Conservation (phyloP, 2,329 filamentous ascomycete genomes). For the Bipolaris victoriae region DNA sequence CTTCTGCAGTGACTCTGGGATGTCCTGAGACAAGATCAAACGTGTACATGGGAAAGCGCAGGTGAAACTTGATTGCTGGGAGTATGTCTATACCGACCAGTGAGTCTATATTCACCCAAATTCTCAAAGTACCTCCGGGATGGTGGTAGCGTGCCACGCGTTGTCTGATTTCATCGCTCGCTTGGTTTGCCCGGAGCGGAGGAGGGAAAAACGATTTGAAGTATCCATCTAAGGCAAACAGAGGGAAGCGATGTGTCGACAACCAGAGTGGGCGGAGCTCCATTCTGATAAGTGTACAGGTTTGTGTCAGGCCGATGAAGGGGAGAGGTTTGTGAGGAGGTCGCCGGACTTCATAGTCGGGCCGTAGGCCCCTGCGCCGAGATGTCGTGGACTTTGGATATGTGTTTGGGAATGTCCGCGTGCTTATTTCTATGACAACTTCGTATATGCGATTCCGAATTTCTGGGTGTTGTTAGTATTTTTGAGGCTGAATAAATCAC, state of each 20-base stretch:
- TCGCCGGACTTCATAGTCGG: neutral
- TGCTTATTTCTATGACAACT: constrained; percentile 15
- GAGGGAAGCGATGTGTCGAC: constrained; percentile 25
- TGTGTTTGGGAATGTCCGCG: constrained; percentile 24
- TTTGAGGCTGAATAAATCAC: neutral
- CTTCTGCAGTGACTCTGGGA: too few relatives aligned
- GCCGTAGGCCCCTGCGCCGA: neutral
- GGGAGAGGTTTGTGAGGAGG: constrained; percentile 15
- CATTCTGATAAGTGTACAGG: constrained; percentile 27
- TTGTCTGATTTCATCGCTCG: neutral
- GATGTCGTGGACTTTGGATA: neutral
- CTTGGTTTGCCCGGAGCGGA: neutral
- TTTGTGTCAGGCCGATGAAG: constrained; percentile 30
- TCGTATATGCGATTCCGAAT: constrained; percentile 36
- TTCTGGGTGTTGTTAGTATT: constrained; percentile 22
- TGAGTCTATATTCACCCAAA: constrained; percentile 19
- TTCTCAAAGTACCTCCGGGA: constrained; percentile 15
- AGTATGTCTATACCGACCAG: constrained; percentile 16
- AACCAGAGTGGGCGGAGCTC: constrained; percentile 39
- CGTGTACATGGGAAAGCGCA: constrained; percentile 23
- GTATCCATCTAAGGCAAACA: constrained; percentile 24
- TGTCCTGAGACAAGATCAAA: constrained; percentile 3
- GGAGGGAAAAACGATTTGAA: constrained; percentile 30
- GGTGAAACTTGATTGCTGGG: constrained; percentile 25
- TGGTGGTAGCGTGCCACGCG: constrained; percentile 13